Evolutionary conservation across 2,329 filamentous ascomycete genomes (phyloP).

Genomic region (Polychaeton citri): DNA sequence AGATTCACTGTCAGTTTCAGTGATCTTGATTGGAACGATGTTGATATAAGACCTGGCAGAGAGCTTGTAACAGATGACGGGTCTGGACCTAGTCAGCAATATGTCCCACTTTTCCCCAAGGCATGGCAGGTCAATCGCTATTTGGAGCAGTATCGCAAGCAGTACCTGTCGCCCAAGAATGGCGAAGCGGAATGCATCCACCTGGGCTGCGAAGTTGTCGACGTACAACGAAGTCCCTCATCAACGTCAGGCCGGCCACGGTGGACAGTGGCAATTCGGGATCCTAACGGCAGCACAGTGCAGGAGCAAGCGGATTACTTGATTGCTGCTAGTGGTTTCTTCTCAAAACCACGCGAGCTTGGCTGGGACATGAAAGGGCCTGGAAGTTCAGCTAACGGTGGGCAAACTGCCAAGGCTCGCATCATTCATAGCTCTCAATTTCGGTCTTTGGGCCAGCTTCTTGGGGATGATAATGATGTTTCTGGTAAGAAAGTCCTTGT

Average conservation of each 20-base stretch:
- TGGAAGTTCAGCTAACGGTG: background rate
- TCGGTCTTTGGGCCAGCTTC: conserved; percentile 34
- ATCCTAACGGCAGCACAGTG: background rate
- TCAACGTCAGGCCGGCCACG: conserved; percentile 5
- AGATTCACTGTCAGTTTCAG: conserved; percentile 52
- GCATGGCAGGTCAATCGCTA: conserved; percentile 69
- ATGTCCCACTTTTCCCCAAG: conserved; percentile 53
- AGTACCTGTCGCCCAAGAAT: conserved; percentile 33
- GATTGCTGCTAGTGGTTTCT: conserved; percentile 64
- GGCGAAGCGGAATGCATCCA: conserved; percentile 33
- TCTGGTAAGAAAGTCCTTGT: conserved; percentile 52
- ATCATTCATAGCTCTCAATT: conserved; percentile 55
- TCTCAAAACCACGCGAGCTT: conserved; percentile 47
- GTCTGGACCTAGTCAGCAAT: background rate
- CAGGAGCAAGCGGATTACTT: conserved; percentile 51
- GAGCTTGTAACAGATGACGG: conserved; percentile 1
- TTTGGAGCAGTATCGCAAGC: conserved; percentile 48
- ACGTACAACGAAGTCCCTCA: background rate
- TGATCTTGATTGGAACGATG: conserved; percentile 56
- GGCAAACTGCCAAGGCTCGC: conserved; percentile 26
- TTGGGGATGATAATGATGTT: conserved; percentile 4
- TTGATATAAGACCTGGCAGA: conserved; percentile 17
- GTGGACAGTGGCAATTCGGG: conserved; percentile 27
- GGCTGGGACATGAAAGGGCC: conserved; percentile 30
- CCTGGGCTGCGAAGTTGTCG: conserved; percentile 17